Evolutionary conservation across 2,329 filamentous ascomycete species (phyloP).

Genomic region (Pseudogymnoascus sp.): DNA sequence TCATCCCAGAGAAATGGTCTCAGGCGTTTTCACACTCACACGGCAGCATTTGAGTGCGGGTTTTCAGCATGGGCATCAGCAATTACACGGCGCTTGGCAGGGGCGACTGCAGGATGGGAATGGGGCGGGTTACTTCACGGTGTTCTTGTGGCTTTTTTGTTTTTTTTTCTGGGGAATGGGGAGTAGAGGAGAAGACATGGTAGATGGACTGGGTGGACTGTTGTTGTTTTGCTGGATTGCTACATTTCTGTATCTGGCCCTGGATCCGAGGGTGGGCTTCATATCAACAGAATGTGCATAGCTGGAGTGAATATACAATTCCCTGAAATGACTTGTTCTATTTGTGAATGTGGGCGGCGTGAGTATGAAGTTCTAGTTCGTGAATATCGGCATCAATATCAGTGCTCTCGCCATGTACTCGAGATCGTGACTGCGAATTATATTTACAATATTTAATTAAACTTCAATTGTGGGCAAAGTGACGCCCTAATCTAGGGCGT

Average conservation of each 20-base stretch:
- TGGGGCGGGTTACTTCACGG: neutral
- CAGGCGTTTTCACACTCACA: neutral
- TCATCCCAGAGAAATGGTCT: constrained; percentile 5
- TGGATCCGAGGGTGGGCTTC: neutral
- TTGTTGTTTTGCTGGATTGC: neutral
- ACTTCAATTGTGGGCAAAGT: neutral
- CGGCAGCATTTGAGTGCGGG: neutral
- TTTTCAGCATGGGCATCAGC: neutral
- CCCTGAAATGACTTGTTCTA: neutral
- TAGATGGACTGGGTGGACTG: neutral
- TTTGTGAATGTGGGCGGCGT: neutral
- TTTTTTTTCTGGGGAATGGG: neutral
- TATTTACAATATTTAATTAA: neutral
- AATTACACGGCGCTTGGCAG: neutral
- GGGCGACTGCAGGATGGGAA: neutral
- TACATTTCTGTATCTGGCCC: neutral
- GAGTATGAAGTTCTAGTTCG: neutral
- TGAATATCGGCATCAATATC: too few species aligned
- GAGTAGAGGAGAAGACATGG: neutral
- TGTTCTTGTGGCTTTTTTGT: neutral
- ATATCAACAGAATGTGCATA: neutral
- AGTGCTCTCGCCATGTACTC: neutral
- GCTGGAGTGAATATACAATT: constrained; percentile 2
- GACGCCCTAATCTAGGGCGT: neutral
- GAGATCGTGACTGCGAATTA: neutral